Percentiles rank a stretch among this genome's conserved stretches.
These are phyloP conservation scores for Hibiscus syriacus DNA, from an alignment of 345 rosid genomes.

Conservation along the genomic window DNA sequence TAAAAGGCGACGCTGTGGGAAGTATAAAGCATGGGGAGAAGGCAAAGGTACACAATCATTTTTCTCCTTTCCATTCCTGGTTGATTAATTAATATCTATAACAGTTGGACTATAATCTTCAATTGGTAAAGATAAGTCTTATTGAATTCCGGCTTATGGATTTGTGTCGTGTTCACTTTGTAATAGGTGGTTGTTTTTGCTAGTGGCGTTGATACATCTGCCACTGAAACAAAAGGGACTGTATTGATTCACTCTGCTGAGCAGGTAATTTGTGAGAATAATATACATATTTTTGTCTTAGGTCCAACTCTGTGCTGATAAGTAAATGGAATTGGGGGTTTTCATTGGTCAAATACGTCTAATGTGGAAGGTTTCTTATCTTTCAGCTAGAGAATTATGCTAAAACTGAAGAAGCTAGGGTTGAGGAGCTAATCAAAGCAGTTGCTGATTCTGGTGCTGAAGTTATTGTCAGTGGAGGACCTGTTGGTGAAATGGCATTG, in stretches of 20 bases:
- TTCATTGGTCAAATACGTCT: background rate
- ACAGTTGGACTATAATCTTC: background rate
- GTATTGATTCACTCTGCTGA: constrained; percentile 87
- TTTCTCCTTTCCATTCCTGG: background rate
- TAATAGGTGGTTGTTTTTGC: constrained; percentile 92
- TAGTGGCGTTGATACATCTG: constrained; percentile 92
- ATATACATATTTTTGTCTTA: background rate
- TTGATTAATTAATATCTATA: background rate
- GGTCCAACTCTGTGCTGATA: background rate
- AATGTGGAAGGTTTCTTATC: background rate
- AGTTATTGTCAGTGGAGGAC: constrained; percentile 90
- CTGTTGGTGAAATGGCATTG: constrained; percentile 98
- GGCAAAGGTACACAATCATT: constrained; percentile 63
- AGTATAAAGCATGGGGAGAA: constrained; percentile 72
- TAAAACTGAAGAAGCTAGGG: constrained; percentile 93
- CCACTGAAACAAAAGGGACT: constrained; percentile 98
- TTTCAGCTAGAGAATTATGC: constrained; percentile 89
- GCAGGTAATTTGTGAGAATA: constrained; percentile 42
- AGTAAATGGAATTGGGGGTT: background rate
- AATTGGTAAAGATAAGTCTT: background rate
- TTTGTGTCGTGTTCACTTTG: background rate
- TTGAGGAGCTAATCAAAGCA: constrained; percentile 86
- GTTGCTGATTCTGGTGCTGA: constrained; percentile 96
- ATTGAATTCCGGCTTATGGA: background rate
- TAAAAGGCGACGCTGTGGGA: constrained; percentile 83